phyloP scores from a whole-genome alignment of 345 rosid genomes.

The Hibiscus tridactylites region DNA sequence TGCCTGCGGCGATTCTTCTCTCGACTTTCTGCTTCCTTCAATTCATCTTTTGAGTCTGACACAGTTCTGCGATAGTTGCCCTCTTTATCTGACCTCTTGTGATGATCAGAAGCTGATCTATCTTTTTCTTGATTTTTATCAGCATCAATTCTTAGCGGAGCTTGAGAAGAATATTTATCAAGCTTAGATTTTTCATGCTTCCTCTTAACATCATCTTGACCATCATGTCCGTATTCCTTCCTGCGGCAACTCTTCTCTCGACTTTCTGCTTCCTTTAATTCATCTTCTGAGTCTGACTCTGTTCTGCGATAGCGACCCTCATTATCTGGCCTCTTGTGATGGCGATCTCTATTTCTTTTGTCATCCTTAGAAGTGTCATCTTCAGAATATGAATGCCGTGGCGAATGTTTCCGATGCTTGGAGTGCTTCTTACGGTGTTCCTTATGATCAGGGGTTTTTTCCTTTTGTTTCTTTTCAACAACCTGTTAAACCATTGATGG shows the following conservation, averaged over 20 bases:
- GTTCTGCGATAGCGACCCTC: conserved; percentile 22
- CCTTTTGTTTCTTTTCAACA: conserved; percentile 38
- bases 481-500: conserved; percentile 26
- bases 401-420: conserved; percentile 40
- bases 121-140: conserved; percentile 18
- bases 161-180: conserved; percentile 24
- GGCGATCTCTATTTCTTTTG: conserved; percentile 20
- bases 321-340: conserved; percentile 16
- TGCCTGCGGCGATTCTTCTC: conserved; percentile 22
- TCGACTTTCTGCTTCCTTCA: conserved; percentile 23
- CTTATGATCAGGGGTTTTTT: conserved; percentile 19
- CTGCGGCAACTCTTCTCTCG: conserved; percentile 19
- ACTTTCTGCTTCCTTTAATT: conserved; percentile 25
- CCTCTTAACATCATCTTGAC: conserved; percentile 23
- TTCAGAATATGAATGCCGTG: conserved; percentile 24
- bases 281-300: conserved; percentile 25
- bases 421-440: conserved; percentile 32
- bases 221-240: conserved; percentile 27
- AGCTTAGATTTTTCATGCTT: conserved; percentile 23
- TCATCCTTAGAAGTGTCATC: conserved; percentile 23
- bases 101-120: conserved; percentile 12
- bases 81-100: conserved; percentile 3
- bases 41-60: conserved; percentile 28
- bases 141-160: conserved; percentile 11
- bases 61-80: conserved; percentile 18